Evolutionary conservation across 164 flowering plant species (phyloP).

Genomic region (Kingdonia uniflora): DNA sequence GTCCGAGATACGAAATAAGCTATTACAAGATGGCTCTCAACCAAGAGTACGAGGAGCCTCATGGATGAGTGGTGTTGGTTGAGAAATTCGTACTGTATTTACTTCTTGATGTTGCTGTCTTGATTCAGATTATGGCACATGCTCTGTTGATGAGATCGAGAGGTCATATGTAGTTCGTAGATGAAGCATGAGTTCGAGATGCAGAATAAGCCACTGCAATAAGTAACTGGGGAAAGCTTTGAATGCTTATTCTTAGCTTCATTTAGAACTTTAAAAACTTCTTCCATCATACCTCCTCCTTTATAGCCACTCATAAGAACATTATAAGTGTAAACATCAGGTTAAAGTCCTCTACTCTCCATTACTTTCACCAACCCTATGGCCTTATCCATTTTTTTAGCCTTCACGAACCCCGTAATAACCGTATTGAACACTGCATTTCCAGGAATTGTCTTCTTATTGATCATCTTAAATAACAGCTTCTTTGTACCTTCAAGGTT

Average conservation of each 20-base stretch:
- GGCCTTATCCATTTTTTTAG: constrained; percentile 58
- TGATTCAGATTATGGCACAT: too few relatives aligned
- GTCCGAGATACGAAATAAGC: too few relatives aligned
- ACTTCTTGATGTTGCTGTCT: too few relatives aligned
- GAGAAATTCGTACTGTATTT: too few relatives aligned
- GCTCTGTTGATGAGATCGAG: too few relatives aligned
- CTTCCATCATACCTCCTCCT: constrained; percentile 64
- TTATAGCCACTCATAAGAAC: constrained; percentile 66
- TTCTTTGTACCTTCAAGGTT: constrained; percentile 45
- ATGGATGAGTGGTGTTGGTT: too few relatives aligned
- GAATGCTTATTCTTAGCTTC: constrained; percentile 69
- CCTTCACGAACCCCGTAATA: constrained; percentile 44
- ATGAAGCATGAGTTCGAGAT: too few relatives aligned
- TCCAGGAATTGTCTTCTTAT: constrained; percentile 72
- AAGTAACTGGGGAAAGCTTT: constrained; percentile 51
- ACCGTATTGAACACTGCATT: constrained; percentile 61
- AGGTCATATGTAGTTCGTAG: too few relatives aligned
- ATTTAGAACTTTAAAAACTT: constrained; percentile 41
- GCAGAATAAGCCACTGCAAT: too few relatives aligned
- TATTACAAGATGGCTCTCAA: too few relatives aligned
- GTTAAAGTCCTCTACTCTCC: constrained; percentile 69
- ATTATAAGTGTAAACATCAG: constrained; percentile 69
- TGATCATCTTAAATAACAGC: constrained; percentile 54
- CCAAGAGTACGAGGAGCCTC: too few relatives aligned
- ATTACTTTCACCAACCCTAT: constrained; percentile 37